phyloP scores from a whole-genome alignment of 2,329 filamentous ascomycete species.

The Geosmithia morbida region DNA sequence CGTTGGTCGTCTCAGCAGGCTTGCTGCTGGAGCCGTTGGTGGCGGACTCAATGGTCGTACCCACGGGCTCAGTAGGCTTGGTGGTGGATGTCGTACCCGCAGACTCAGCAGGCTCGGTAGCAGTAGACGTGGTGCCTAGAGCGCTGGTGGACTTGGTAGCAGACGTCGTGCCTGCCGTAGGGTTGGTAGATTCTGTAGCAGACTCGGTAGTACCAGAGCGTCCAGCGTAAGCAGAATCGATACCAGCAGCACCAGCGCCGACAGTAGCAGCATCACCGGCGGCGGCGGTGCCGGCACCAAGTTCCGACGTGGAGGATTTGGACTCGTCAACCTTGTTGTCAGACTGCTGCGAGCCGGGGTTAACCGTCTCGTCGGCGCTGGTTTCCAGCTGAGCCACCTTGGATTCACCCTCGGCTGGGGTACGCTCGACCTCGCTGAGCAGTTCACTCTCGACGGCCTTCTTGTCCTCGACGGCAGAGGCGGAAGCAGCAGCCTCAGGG shows the following conservation, averaged over 20 bases:
- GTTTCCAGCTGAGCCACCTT: constrained; percentile 8
- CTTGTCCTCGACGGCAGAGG: constrained; percentile 61
- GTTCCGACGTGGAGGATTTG: too few relatives aligned
- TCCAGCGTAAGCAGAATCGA: too few relatives aligned
- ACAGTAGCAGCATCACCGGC: neutral
- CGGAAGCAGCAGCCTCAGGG: constrained; percentile 59
- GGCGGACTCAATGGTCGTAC: constrained; percentile 6
- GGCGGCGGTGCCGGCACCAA: constrained; percentile 3
- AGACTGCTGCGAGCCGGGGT: too few relatives aligned
- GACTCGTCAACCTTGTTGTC: too few relatives aligned
- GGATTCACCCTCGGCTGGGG: constrained; percentile 17
- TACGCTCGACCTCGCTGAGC: constrained; percentile 43
- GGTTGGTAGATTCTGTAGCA: too few relatives aligned
- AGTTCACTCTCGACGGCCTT: constrained; percentile 60
- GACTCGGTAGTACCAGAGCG: too few relatives aligned
- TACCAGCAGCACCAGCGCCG: neutral
- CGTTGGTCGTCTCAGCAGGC: constrained; percentile 7
- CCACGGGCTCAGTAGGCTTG: neutral
- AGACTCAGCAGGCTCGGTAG: constrained; percentile 4
- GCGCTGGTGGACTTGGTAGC: too few relatives aligned
- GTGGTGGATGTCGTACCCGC: neutral
- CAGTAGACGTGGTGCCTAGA: too few relatives aligned
- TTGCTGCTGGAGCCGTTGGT: constrained; percentile 4
- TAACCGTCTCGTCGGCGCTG: too few relatives aligned
- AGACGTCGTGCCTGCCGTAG: too few relatives aligned